phyloP scores from a whole-genome alignment of 2,329 filamentous ascomycete genomes.

The Penicillium sp. region DNA sequence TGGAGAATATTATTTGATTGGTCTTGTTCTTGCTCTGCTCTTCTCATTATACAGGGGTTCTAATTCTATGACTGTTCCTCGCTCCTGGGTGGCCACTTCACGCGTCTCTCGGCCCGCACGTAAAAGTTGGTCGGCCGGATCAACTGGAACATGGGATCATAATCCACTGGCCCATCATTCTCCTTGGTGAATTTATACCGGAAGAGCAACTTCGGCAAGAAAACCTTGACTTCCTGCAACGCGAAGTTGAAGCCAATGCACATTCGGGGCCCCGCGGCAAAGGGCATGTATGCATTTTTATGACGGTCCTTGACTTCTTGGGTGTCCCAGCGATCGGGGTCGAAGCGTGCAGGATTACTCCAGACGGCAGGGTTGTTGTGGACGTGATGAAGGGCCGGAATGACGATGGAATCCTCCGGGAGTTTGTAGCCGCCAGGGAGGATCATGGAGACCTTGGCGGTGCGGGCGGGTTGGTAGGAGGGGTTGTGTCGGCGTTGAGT shows the following conservation, averaged over 20 bases:
- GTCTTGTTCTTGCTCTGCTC: background rate
- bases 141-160: conserved; percentile 33
- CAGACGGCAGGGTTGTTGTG: conserved; percentile 58
- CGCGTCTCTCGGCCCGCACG: conserved; percentile 24
- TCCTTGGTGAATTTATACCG: conserved; percentile 58
- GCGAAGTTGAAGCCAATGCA: conserved; percentile 69
- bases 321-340: conserved; percentile 63
- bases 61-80: background rate
- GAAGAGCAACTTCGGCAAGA: conserved; percentile 58
- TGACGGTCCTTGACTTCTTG: conserved; percentile 54
- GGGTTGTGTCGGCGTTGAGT: conserved; percentile 63
- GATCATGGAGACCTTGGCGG: conserved; percentile 57
- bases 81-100: conserved; percentile 29
- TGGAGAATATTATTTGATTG: too few relatives aligned
- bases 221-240: conserved; percentile 60
- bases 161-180: conserved; percentile 51
- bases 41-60: background rate
- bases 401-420: conserved; percentile 55
- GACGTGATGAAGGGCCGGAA: conserved; percentile 51
- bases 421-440: conserved; percentile 63
- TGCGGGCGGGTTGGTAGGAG: conserved; percentile 63
- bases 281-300: conserved; percentile 58
- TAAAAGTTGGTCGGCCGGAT: conserved; percentile 31
- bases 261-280: conserved; percentile 58
- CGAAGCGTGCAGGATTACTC: conserved; percentile 60